phyloP scores from a whole-genome alignment of 306 rosid species.

The Hylodesmum podocarpum region DNA sequence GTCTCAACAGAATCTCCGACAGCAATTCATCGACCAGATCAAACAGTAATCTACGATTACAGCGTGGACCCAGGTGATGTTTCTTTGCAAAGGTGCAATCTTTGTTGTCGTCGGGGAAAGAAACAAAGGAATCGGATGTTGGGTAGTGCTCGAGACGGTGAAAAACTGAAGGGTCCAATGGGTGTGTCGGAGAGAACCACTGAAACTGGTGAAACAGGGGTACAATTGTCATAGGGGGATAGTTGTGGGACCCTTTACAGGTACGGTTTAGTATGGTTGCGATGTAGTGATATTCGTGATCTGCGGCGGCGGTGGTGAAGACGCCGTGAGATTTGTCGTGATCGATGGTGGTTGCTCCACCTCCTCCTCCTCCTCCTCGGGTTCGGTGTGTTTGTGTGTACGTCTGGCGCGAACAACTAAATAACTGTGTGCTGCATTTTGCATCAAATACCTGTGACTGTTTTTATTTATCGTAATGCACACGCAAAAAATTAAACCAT shows the following conservation, averaged over 20 bases:
- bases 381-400: constrained; percentile 40
- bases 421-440: constrained; percentile 53
- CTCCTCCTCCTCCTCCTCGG: constrained; percentile 41
- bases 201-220: constrained; percentile 10
- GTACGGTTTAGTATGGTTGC: constrained; percentile 46
- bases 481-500: background rate
- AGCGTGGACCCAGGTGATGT: constrained; percentile 33
- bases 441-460: constrained; percentile 40
- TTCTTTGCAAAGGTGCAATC: constrained; percentile 1
- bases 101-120: background rate
- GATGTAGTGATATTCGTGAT: constrained; percentile 46
- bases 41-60: constrained; percentile 58
- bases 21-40: constrained; percentile 67
- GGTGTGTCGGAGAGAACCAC: constrained; percentile 64
- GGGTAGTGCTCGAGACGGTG: constrained; percentile 50
- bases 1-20: constrained; percentile 44
- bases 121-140: background rate
- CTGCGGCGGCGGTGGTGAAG: constrained; percentile 28
- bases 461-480: constrained; percentile 9
- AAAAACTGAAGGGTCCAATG: constrained; percentile 65
- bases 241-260: constrained; percentile 42
- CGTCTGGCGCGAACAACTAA: constrained; percentile 55
- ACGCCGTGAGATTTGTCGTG: constrained; percentile 37
- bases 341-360: constrained; percentile 21
- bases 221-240: background rate